phyloP scores from a whole-genome alignment of 179 eudicot species.

The Beta macrorhiza region DNA sequence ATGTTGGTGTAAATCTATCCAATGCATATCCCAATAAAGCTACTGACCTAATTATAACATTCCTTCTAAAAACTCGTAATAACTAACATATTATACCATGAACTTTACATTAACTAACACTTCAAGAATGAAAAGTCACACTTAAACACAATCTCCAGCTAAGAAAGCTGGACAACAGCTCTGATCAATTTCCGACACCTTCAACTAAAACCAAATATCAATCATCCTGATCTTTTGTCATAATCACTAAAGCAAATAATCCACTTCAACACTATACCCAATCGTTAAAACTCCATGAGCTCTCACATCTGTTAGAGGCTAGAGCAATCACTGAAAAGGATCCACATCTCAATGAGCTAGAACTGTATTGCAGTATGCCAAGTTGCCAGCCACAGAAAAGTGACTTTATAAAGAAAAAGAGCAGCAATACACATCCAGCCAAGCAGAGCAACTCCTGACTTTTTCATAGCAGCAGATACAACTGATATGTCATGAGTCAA shows the following conservation, averaged over 20 bases:
- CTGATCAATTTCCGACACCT: neutral
- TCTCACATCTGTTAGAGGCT: neutral
- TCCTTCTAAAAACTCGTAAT: neutral
- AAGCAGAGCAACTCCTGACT: neutral
- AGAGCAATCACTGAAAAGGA: neutral
- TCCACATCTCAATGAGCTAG: neutral
- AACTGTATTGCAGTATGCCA: neutral
- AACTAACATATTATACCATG: neutral
- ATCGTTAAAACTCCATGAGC: neutral
- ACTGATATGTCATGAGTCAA: neutral
- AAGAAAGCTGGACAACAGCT: neutral
- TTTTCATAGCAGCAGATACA: neutral
- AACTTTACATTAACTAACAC: neutral
- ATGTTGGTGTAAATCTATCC: too few species aligned
- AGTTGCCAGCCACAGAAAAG: neutral
- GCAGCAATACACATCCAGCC: neutral
- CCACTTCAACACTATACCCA: neutral
- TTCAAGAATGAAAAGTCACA: neutral
- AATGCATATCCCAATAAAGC: neutral
- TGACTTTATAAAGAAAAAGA: neutral
- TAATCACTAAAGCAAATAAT: conserved; percentile 1
- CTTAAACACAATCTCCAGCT: neutral
- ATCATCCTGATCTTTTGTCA: neutral
- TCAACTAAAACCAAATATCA: neutral
- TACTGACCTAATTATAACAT: neutral